A percentile compares a stretch with the other conserved stretches of the same genome.
Evolutionary conservation across 73 alveolate genomes (phyloP).

Genomic region (Paramecium caudatum): DNA sequence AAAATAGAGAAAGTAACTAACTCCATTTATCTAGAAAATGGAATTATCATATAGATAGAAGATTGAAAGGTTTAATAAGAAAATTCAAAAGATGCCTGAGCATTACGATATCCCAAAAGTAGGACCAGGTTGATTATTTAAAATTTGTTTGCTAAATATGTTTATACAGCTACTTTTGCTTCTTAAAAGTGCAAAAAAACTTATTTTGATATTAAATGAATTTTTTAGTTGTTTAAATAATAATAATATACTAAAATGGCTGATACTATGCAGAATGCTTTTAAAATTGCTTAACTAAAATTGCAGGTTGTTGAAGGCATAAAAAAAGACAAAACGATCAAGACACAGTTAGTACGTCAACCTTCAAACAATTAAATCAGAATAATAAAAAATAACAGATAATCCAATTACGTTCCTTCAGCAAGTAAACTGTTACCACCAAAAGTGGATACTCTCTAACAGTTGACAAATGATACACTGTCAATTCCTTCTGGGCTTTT

Average conservation of each 20-base stretch:
- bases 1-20: conserved; percentile 25
- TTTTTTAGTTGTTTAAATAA: too few species aligned
- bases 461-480: not conserved
- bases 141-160: too few species aligned
- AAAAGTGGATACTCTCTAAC: not conserved
- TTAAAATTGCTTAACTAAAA: too few species aligned
- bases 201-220: too few species aligned
- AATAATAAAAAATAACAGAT: conserved; percentile 22
- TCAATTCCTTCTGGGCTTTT: not conserved
- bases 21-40: conserved; percentile 4
- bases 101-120: conserved; percentile 81
- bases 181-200: too few species aligned
- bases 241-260: too few species aligned
- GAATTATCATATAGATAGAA: conserved; percentile 76
- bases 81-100: conserved; percentile 78
- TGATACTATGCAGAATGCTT: too few species aligned
- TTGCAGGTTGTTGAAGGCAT: too few species aligned
- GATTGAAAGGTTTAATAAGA: conserved; percentile 78
- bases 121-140: conserved; percentile 79
- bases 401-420: not conserved
- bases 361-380: too few species aligned
- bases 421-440: not conserved
- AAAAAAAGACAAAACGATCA: too few species aligned
- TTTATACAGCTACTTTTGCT: too few species aligned
- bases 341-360: too few species aligned